Conservation (phyloP, 768 basidiomycete species). For the Lenzites betulinus region DNA sequence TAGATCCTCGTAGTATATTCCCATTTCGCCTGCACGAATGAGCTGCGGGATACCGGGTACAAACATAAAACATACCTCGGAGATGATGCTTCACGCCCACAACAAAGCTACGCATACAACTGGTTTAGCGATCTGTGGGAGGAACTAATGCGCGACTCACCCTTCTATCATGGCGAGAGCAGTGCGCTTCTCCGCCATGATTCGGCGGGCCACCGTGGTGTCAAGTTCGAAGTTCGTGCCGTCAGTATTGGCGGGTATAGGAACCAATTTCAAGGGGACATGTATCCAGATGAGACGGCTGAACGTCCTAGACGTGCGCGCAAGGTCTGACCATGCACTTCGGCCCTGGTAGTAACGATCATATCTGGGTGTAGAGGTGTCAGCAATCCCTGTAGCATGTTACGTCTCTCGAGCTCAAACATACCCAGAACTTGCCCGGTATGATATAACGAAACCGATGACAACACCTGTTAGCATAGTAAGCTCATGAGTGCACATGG, state of each 20-base stretch:
- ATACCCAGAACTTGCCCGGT: slow-evolving; percentile 61
- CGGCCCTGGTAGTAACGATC: slow-evolving; percentile 65
- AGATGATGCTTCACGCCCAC: slow-evolving; percentile 65
- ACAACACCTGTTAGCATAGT: slow-evolving; percentile 52
- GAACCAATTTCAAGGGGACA: slow-evolving; percentile 50
- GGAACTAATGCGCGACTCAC: slow-evolving; percentile 34
- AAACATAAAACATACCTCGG: slow-evolving; percentile 39
- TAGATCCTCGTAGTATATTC: slow-evolving; percentile 64
- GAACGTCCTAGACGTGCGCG: slow-evolving; percentile 50
- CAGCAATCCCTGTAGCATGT: too few species aligned
- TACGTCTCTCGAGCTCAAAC: slow-evolving; percentile 19
- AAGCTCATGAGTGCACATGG: background rate
- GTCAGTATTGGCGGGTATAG: slow-evolving; percentile 40
- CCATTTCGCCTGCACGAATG: slow-evolving; percentile 47
- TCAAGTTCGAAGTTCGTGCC: slow-evolving; percentile 38
- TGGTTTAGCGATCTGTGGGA: background rate
- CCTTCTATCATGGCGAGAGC: slow-evolving; percentile 61
- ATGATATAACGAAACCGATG: slow-evolving; percentile 57
- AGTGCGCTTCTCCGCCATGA: slow-evolving; percentile 63
- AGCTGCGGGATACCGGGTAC: background rate
- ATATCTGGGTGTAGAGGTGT: slow-evolving; percentile 39
- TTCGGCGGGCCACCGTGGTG: slow-evolving; percentile 35
- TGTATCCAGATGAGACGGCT: slow-evolving; percentile 63
- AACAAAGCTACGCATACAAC: slow-evolving; percentile 43
- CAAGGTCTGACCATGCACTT: slow-evolving; percentile 57